Evolutionary conservation across 2,329 filamentous ascomycete genomes (phyloP), one percentile per base, ranked within the genome.

Genomic region (Diplodia mutila): DNA sequence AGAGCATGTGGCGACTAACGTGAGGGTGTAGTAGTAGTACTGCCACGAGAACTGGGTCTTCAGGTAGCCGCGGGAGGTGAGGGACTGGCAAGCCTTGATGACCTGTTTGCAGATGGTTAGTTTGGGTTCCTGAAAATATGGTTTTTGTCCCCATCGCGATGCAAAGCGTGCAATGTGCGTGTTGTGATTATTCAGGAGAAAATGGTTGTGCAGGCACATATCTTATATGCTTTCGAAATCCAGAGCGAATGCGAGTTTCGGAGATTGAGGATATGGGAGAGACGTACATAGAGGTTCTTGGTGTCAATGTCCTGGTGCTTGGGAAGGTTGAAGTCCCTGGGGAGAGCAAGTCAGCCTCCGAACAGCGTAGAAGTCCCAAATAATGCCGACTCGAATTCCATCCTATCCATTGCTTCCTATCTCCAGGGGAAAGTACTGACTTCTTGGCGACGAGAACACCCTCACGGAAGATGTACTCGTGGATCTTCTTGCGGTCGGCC

Each of bases 401-500:
- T 7, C 21, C 18, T 21, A 18, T n/a, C 23, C 29, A 7, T 25
- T 27, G 12, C 59, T 49, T 48, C 16, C 25, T 46, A 49, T 25
- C 8, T 25, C 8, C 25, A 16, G 29, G 39, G 49, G n/a, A 52
- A 53, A 25, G 18, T 54, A 55, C 65, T 57, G 68, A 70, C 66
- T 67, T 67, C 66, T 67, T 67, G 48, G 66, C 66, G 48, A 67
- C 66, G 66, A 67, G 66, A 54, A 67, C 66, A 67, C 66, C 66
- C 66, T 67, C 73, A 73, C 69, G 66, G 91, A 97, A 97, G 89
- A 99, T 92, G 91, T 94, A 97, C 91, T 94, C 94, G 90, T 99
- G 95, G 87, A 99, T 98, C 91, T 93, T 93, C 92, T 99, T 99
- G 88, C 96, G 94, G 88, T 99, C 95, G 85, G 93, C 91, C 91